Conservation (phyloP, 345 rosid genomes). For the Linum usitatissimum region DNA sequence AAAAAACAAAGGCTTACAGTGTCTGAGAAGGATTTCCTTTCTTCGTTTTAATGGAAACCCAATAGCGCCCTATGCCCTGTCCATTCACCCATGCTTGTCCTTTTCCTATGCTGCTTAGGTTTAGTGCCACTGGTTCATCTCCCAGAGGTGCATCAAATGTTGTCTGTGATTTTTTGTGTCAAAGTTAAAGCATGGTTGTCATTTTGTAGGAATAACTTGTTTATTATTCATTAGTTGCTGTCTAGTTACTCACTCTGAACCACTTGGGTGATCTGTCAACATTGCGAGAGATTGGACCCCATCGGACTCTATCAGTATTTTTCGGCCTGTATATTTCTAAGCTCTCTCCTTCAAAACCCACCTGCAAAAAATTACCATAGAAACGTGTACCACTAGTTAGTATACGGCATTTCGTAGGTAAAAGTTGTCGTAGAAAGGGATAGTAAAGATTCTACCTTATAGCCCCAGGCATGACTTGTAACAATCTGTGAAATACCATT, state of each 20-base stretch:
- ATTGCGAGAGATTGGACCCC: not conserved
- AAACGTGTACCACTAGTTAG: not conserved
- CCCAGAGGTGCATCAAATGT: not conserved
- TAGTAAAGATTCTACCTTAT: conserved; percentile 10
- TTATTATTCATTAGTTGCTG: too few relatives aligned
- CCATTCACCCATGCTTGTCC: not conserved
- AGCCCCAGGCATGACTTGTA: conserved; percentile 15
- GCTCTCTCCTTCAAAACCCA: not conserved
- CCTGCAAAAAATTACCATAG: not conserved
- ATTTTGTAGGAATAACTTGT: not conserved
- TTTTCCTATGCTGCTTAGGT: not conserved
- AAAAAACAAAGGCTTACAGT: not conserved
- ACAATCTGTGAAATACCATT: conserved; percentile 3
- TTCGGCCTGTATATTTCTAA: not conserved
- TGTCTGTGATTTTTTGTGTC: not conserved
- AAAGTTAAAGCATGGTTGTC: not conserved
- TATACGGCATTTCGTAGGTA: not conserved
- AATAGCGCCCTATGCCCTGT: not conserved
- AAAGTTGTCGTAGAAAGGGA: too few relatives aligned
- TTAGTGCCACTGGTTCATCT: not conserved
- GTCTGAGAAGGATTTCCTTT: not conserved
- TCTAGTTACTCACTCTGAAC: not conserved
- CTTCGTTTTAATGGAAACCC: not conserved
- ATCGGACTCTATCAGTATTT: not conserved
- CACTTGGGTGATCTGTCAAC: not conserved